These are phyloP conservation scores for Pulveroboletus sp. DNA, from an alignment of 768 basidiomycete genomes.

Conservation along the genomic window DNA sequence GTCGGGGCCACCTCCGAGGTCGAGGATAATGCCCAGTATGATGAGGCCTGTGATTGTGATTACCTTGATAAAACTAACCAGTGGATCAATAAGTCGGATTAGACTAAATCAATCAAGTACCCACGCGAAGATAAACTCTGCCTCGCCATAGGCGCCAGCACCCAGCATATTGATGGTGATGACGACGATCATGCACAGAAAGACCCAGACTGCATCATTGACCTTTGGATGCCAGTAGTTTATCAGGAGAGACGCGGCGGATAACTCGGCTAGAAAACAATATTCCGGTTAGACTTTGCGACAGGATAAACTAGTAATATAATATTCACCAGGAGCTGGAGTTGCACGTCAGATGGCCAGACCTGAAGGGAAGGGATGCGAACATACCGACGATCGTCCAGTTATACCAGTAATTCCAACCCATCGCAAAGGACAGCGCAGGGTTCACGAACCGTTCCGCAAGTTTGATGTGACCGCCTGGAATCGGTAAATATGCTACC, in stretches of 20 bases:
- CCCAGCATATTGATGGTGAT: constrained; percentile 73
- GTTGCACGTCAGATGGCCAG: background rate
- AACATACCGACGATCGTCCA: constrained; percentile 25
- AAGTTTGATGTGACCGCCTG: constrained; percentile 77
- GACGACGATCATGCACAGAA: constrained; percentile 71
- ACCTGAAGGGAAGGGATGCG: background rate
- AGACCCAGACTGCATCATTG: constrained; percentile 76
- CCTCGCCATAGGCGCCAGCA: constrained; percentile 75
- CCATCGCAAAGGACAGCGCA: constrained; percentile 57
- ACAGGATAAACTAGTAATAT: background rate
- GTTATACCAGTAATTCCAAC: constrained; percentile 52
- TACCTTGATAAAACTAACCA: constrained; percentile 74
- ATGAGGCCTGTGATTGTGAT: too few relatives aligned
- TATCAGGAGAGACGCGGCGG: constrained; percentile 66
- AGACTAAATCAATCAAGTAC: background rate
- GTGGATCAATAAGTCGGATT: background rate
- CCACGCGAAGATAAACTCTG: constrained; percentile 77
- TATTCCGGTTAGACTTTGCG: constrained; percentile 1
- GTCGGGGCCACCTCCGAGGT: too few relatives aligned
- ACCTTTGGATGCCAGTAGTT: constrained; percentile 61
- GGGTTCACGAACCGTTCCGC: constrained; percentile 81
- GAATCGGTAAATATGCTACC: constrained; percentile 73
- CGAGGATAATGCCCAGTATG: too few relatives aligned
- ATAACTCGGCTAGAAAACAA: constrained; percentile 26
- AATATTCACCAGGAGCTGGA: constrained; percentile 24